phyloP scores from a whole-genome alignment of 2,329 filamentous ascomycete species.

The Trichoderma sp. region DNA sequence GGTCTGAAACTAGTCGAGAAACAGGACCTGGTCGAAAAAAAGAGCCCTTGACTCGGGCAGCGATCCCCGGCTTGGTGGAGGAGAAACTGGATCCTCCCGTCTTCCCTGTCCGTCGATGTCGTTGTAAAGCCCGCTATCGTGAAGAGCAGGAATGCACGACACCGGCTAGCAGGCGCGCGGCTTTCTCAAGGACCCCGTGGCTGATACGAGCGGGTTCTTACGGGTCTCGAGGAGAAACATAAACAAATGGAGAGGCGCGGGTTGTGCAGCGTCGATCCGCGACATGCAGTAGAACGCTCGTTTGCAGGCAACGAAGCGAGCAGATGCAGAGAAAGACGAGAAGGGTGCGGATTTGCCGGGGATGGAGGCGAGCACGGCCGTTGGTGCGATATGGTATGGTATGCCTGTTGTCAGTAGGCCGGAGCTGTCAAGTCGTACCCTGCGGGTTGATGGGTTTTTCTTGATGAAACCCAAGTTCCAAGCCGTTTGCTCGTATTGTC shows the following conservation, averaged over 20 bases:
- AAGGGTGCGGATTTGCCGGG: constrained; percentile 15
- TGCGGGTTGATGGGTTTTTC: not conserved
- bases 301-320: constrained; percentile 28
- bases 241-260: constrained; percentile 28
- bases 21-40: constrained; percentile 3
- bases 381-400: not conserved
- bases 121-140: constrained; percentile 19
- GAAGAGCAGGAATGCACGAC: constrained; percentile 19
- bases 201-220: constrained; percentile 21
- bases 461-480: constrained; percentile 2
- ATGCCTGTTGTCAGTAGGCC: too few relatives aligned
- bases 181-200: constrained; percentile 22
- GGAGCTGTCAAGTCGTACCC: constrained; percentile 7
- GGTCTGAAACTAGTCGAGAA: constrained; percentile 18
- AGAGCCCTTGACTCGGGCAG: constrained; percentile 7
- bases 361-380: constrained; percentile 7
- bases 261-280: constrained; percentile 32
- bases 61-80: constrained; percentile 19
- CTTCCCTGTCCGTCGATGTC: constrained; percentile 8
- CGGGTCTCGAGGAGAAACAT: constrained; percentile 25
- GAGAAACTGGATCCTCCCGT: constrained; percentile 15
- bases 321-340: constrained; percentile 16
- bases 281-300: constrained; percentile 30
- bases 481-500: not conserved
- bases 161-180: constrained; percentile 24